Evolutionary conservation across 495 filamentous ascomycete genomes (phyloP), one percentile per base, ranked within the genome.

Genomic region (Xylaria venustula): DNA sequence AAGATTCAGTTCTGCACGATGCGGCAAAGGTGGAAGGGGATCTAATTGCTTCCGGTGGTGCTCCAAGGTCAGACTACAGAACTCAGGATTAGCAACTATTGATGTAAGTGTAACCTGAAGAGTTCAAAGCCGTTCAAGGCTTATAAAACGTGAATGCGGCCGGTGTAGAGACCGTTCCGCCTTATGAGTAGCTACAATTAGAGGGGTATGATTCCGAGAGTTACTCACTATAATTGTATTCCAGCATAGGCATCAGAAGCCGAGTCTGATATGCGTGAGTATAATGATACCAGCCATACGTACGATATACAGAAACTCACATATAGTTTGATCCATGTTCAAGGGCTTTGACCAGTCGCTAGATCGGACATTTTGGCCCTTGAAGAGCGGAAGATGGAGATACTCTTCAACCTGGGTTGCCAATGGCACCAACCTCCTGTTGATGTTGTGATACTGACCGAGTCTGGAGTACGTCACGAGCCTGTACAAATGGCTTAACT

Each of bases 231-330:
- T 11, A 34, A 34, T 34, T 34, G 86, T 17, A 93, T 63, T 30
- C 86, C 86, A 53, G 90, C 91, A 67, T 93, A 97, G 2, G 91
- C 86, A 70, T 97, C 92, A 1, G 86, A 84, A 15, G 91, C 91
- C 7, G 91, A 90, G 76, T 97, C 88, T 91, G 61, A 15, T 1
- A 34, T 32, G 28, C 11, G 23, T 60, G 14, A 60, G 57, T 40
- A 12, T 12, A 34, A 22, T 3, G 20, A 44, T 12, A 44, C 15
- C 14, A 19, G n/a, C 14, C 2, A 44, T 1, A 5, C 17, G 22
- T 37, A 51, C n/a, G 37, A 15, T n/a, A 32, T 34, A 11, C 3
- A 25, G 26, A 23, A 7, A 75, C 85, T 75, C 74, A 90, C 89
- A 97, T 54, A 82, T 72, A 36, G 92, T 84, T 66, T 97, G 92